Base-by-base conservation (phyloP, 2,329 filamentous ascomycete species). In the Stagonosporopsis rhizophila region DNA sequence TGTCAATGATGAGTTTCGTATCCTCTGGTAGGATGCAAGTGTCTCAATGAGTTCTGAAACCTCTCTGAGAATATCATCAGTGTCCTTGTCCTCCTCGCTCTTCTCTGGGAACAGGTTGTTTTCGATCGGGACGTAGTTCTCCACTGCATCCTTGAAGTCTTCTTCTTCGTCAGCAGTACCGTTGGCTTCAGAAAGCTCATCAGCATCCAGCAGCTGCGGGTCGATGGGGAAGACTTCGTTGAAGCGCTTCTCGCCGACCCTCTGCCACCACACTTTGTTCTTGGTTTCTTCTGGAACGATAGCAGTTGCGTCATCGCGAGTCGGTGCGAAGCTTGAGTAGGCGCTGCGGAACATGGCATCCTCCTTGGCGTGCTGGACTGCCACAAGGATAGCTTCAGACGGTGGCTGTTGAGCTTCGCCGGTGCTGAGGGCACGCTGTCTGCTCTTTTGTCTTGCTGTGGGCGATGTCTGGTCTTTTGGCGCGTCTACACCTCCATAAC, bases 291-390 rank as follows among this genome's bases (percentile, higher is more conserved):
- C 86, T 0, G 90, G 85, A 3, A 92, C 80, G 54, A 92, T 81
- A 6, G 90, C 88, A 12, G 83, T 85, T 3, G 89, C 83, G 69
- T 93, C 87, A 72, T 94, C 90, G 65, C 85, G 88, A 47, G 84
- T 87, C 0, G 90, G 90, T 6, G 90, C 90, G 72, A 93, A 94
- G 68, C 88, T 90, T 0, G 89, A 92, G 73, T 92, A 94, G 1
- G 88, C 90, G 51, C 88, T 86, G 27, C 89, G 84, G 69, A 93
- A 94, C 9, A 93, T 78, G 0, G 87, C 83, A 64, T 93, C 90
- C 76, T 92, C 85, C 70, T 89, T 89, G 3, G 85, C 84, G 65
- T 85, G 80, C 68, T 89, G 69, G 4, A 74, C 64, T 14, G 76
- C 75, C n/a, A 69, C 68, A 9, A 75, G 63, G 11, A 75, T 70